phyloP scores from a whole-genome alignment of 208 protist species.

The Porcisia deanei region DNA sequence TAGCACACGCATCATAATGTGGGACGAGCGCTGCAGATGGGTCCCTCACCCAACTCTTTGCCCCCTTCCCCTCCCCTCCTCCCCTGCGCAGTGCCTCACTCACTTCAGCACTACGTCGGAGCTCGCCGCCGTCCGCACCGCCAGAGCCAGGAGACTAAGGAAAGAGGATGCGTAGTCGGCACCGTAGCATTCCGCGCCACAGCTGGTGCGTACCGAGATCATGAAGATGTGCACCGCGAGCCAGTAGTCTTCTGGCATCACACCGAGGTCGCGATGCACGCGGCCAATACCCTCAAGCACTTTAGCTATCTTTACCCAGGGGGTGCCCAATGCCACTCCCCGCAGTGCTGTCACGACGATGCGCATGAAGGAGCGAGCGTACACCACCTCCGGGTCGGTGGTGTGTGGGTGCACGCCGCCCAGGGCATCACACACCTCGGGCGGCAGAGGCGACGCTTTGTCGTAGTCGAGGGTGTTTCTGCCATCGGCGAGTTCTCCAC shows the following conservation, averaged over 20 bases:
- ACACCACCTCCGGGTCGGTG: constrained; percentile 60
- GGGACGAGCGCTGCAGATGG: not conserved
- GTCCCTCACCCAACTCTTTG: not conserved
- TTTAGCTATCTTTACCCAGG: constrained; percentile 58
- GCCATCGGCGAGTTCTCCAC: not conserved
- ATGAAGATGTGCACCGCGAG: constrained; percentile 73
- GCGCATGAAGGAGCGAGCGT: constrained; percentile 71
- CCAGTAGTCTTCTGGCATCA: constrained; percentile 76
- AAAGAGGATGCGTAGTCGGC: constrained; percentile 67
- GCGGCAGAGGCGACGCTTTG: constrained; percentile 5
- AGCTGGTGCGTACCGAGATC: constrained; percentile 56
- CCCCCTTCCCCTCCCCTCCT: not conserved
- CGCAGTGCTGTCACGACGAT: constrained; percentile 72
- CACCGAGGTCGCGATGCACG: constrained; percentile 55
- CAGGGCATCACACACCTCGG: constrained; percentile 26
- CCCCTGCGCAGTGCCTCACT: not conserved
- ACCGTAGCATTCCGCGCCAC: constrained; percentile 53
- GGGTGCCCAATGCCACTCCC: constrained; percentile 31
- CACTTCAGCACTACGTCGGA: constrained; percentile 7
- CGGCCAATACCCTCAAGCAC: constrained; percentile 56
- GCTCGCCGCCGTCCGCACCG: constrained; percentile 47
- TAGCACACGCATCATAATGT: not conserved
- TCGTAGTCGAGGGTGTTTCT: not conserved
- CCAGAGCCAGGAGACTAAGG: constrained; percentile 63
- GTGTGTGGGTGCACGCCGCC: constrained; percentile 8